Base-by-base conservation (phyloP, 257 asterid genomes). In the Salvia rosmarinus region DNA sequence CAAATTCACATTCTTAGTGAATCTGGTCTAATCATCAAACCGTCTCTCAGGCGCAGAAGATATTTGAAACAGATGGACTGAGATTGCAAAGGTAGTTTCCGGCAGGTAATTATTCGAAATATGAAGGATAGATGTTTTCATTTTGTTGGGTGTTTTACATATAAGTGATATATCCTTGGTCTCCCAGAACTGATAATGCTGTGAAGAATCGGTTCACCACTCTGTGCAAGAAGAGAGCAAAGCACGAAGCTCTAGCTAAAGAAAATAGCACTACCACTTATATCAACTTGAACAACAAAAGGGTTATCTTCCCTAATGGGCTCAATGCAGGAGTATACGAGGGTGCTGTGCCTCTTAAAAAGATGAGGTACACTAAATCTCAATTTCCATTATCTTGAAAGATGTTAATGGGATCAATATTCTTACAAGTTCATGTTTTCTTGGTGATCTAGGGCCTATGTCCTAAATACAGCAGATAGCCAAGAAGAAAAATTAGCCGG, bases 141-240 rank as follows among this genome's bases (percentile, higher is more conserved):
- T 17, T 70, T 59, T n/a, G 10, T 44, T 34, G 44, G 49, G 19
- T 12, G 34, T 23, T n/a, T 72, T 62, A 49, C 59, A 46, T 13
- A 40, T 57, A 54, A 63, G 50, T 39, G 6, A 3, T 23, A 3
- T 23, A 23, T 52, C 23, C 49, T 28, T 61, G 35, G 32, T 68
- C 71, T 77, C 25, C 57, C 91, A 95, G 99, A 75, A 95, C 99
- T 55, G 99, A 95, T 78, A 95, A 95, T 73, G 99, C 99, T 64
- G 99, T 95, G 86, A 95, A 95, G 88, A 95, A 95, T 73, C 90
- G 99, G 60, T 95, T 95, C 91, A 78, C 97, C 20, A 95, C 99
- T 50, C 87, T 95, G 62, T 90, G 98, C 84, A 95, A 90, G 96
- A 95, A 89, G 89, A 91, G 88, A 75, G 99, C 92, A 51, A 91